Percentiles rank a stretch among this genome's conserved stretches.
Evolutionary conservation across 2,329 filamentous ascomycete genomes (phyloP).

Genomic region (Microcyclosporella mali): DNA sequence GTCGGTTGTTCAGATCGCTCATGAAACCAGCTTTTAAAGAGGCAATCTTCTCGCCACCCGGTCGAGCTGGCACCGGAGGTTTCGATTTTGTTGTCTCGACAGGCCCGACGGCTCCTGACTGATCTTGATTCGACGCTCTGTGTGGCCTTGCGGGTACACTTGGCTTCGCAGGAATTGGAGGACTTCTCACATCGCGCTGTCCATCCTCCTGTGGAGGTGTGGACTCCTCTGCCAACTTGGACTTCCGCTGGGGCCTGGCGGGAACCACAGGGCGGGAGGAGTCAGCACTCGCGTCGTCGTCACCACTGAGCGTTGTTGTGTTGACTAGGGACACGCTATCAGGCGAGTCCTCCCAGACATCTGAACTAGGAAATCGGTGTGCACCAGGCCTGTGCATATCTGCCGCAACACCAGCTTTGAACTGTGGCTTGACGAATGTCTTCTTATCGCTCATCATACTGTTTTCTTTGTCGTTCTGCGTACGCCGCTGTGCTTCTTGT

Average conservation of each 20-base stretch:
- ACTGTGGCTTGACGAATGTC: slow-evolving; percentile 52
- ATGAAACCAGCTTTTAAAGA: slow-evolving; percentile 87
- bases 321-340: slow-evolving; percentile 63
- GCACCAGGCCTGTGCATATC: slow-evolving; percentile 50
- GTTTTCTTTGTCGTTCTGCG: slow-evolving; percentile 21
- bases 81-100: slow-evolving; percentile 58
- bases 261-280: slow-evolving; percentile 16
- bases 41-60: slow-evolving; percentile 79
- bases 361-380: slow-evolving; percentile 77
- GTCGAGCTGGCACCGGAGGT: slow-evolving; percentile 72
- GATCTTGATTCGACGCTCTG: slow-evolving; percentile 36
- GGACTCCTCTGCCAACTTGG: slow-evolving; percentile 28
- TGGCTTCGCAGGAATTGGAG: slow-evolving; percentile 58
- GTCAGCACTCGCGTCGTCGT: slow-evolving; percentile 4
- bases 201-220: slow-evolving; percentile 9
- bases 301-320: slow-evolving; percentile 61
- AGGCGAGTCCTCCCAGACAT: slow-evolving; percentile 91
- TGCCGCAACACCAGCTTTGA: slow-evolving; percentile 49
- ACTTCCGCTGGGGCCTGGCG: slow-evolving; percentile 25
- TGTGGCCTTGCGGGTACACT: slow-evolving; percentile 56
- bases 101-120: neutral
- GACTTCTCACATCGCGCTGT: slow-evolving; percentile 35
- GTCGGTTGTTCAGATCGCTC: slow-evolving; percentile 82
- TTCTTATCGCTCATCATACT: slow-evolving; percentile 40
- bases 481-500: slow-evolving; percentile 46